Conservation (phyloP, 805 yeast species). For the Clavispora asparagi region DNA sequence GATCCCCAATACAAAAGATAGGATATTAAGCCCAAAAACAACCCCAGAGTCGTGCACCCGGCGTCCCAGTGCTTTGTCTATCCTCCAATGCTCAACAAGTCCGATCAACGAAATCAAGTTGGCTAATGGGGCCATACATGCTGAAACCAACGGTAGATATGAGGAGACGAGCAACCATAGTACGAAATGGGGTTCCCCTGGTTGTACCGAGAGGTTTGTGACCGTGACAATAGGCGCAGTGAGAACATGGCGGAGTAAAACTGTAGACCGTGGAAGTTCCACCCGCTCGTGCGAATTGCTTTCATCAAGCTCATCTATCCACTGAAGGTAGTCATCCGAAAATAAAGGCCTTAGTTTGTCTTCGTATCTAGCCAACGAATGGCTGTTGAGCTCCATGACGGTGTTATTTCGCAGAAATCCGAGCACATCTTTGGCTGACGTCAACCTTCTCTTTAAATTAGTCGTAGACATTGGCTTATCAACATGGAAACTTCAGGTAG, state of each 20-base stretch:
- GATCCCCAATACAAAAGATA: slow-evolving; percentile 62
- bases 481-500: not conserved
- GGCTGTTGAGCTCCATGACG: slow-evolving; percentile 3
- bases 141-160: slow-evolving; percentile 69
- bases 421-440: slow-evolving; percentile 6
- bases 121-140: slow-evolving; percentile 75
- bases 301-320: slow-evolving; percentile 1
- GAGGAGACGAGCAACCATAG: slow-evolving; percentile 64
- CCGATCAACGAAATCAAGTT: slow-evolving; percentile 71
- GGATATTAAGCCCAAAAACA: slow-evolving; percentile 51
- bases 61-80: slow-evolving; percentile 17
- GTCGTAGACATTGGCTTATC: not conserved
- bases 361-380: slow-evolving; percentile 8
- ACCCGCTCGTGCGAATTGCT: not conserved
- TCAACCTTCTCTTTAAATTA: not conserved
- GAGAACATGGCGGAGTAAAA: slow-evolving; percentile 25
- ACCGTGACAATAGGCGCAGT: slow-evolving; percentile 29
- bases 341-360: slow-evolving; percentile 13
- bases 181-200: slow-evolving; percentile 33
- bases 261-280: slow-evolving; percentile 5
- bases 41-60: slow-evolving; percentile 22
- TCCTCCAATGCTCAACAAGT: slow-evolving; percentile 64
- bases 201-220: slow-evolving; percentile 26
- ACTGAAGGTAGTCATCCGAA: slow-evolving; percentile 4
- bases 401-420: slow-evolving; percentile 5